Evolutionary conservation across 2,329 filamentous ascomycete species (phyloP), one percentile per base, ranked within the genome.

Genomic region (Alternaria atra): DNA sequence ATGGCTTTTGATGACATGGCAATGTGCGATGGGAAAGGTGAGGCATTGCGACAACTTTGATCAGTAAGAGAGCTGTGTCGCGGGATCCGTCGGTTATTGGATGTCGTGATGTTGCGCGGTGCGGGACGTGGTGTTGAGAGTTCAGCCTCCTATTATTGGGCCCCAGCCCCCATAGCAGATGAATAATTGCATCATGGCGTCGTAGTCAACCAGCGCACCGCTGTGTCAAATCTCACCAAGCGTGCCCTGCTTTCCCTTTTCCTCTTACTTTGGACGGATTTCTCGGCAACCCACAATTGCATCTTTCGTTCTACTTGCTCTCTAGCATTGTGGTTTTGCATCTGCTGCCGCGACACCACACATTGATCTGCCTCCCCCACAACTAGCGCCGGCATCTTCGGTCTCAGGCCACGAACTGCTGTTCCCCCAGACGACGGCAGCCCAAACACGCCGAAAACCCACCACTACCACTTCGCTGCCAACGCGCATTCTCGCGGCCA

Each of bases 181-280:
- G 48, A 52, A 43, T 51, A 60, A 73, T 75, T 72, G 71, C 73
- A 75, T 75, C 72, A 75, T 71, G 68, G 44, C 55, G 60, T 66
- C 64, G 65, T 68, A 58, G 65, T 47, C 60, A 59, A 53, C 52
- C 52, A 55, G 27, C 43, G 55, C 64, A 66, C 53, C 50, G 57
- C 60, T 55, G 47, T 52, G 51, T 53, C 62, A 55, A 58, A 55
- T 67, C 59, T 66, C 46, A 52, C 64, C 61, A 56, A 62, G 55
- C 53, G 40, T 52, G 46, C 50, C 47, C 53, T 46, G 66, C 59
- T 43, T 58, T 55, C 52, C 46, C 51, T 58, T 42, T 57, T 7
- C 39, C 48, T 50, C 55, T 58, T 54, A 27, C 40, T 25, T 43
- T 47, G 54, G 46, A 42, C 59, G 10, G 13, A 47, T 56, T 52